Base-by-base conservation (phyloP, 768 basidiomycete species). In the Boletales sp. region DNA sequence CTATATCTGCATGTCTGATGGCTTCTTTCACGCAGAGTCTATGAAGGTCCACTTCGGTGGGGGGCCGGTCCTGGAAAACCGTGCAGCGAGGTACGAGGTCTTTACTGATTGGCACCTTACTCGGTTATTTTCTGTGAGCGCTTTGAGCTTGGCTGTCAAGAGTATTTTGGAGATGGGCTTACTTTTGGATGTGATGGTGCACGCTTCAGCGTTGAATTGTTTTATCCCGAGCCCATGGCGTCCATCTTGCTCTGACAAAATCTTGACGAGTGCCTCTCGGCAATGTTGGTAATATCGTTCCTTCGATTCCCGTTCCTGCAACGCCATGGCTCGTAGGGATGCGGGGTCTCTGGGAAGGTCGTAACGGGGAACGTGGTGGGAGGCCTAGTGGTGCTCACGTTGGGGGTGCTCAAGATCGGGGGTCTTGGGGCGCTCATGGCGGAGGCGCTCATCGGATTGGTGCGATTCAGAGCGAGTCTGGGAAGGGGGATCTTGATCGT, bases 1-100 rank as follows among this genome's bases (percentile, higher is more conserved):
- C 87, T 15, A 67, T 57, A 60, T 96, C 87, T 0, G 87, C 82
- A 50, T 78, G 78, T 36, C 76, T 66, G 45, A 95, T 83, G 13
- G 93, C 90, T 69, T 98, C 95, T 62, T 91, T 90, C 50, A 95
- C 93, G 66, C 87, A 94, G 5, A 98, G 74, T 8, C 92, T 92
- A 65, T 97, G 94, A 36, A 97, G 72, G 69, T 97, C 95, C 41
- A 95, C 73, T 66, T 92, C 84, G 2, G 83, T 83, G 2, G 77
- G 74, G 48, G 75, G 66, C 40, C 79, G 86, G 54, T 86, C 80
- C 80, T 85, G 25, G 57, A 28, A 47, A 45, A 18, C 3, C 17
- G 2, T 60, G 35, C 33, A 51, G 36, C 45, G 38, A 45, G 19
- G 39, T 43, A 35, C 12, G 32, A 19, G 21, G 3, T 21, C 7